These are phyloP conservation scores for Pseudopyrenochaeta lycopersici DNA, from an alignment of 2,329 filamentous ascomycete species.

Conservation along the genomic window DNA sequence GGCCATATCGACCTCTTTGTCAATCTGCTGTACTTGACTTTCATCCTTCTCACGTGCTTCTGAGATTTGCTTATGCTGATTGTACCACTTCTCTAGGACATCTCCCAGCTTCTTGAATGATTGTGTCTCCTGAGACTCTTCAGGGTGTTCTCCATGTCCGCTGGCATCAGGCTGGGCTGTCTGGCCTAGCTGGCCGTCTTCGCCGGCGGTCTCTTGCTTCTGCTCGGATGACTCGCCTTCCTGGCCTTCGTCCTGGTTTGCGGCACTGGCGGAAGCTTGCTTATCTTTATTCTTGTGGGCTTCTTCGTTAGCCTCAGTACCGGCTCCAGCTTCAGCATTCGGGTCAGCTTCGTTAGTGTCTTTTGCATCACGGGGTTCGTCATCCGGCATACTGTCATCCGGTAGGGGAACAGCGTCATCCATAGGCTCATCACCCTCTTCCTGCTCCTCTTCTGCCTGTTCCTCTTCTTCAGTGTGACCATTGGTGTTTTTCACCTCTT, in stretches of 20 bases:
- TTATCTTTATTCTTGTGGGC: conserved; percentile 65
- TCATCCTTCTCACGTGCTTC: conserved; percentile 57
- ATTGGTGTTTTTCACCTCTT: conserved; percentile 46
- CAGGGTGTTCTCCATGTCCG: conserved; percentile 47
- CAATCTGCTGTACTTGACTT: conserved; percentile 58
- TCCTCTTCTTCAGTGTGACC: conserved; percentile 49
- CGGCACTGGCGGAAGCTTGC: conserved; percentile 64
- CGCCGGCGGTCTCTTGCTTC: conserved; percentile 69
- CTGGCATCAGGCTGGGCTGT: conserved; percentile 46
- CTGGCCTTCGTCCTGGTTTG: conserved; percentile 71
- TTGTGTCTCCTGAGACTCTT: conserved; percentile 62
- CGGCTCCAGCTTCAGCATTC: conserved; percentile 69
- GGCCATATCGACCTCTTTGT: conserved; percentile 73
- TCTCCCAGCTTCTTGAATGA: conserved; percentile 96
- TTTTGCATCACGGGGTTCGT: conserved; percentile 56
- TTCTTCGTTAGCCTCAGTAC: conserved; percentile 70
- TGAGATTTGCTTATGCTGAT: conserved; percentile 82
- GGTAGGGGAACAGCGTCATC: conserved; percentile 46
- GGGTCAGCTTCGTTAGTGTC: conserved; percentile 60
- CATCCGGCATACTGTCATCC: conserved; percentile 63
- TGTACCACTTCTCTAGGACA: conserved; percentile 90
- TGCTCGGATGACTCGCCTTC: conserved; percentile 72
- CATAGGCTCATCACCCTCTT: conserved; percentile 58
- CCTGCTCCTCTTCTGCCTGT: conserved; percentile 56
- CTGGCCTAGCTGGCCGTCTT: conserved; percentile 63